Conservation (phyloP, 2,329 filamentous ascomycete genomes). For the Diaporthe caulivora region DNA sequence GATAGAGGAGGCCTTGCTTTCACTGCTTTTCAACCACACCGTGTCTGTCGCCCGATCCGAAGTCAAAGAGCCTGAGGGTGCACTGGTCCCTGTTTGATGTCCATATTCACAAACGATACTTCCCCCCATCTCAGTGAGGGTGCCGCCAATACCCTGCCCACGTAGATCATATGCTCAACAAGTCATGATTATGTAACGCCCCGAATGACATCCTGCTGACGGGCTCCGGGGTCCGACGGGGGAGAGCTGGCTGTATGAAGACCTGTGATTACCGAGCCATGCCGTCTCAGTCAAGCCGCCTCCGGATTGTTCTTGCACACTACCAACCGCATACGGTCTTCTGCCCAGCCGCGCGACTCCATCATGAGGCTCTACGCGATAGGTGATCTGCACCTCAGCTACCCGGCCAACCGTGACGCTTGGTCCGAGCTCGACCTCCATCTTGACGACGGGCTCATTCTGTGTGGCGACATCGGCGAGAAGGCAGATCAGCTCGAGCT, state of each 20-base stretch:
- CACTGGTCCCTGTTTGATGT: too few relatives aligned
- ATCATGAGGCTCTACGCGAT: constrained; percentile 51
- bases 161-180: neutral
- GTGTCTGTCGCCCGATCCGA: neutral
- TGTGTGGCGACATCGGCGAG: constrained; percentile 54
- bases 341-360: neutral
- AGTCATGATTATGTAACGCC: constrained; percentile 19
- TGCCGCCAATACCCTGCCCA: neutral
- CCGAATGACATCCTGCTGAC: constrained; percentile 7
- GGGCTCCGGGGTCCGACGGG: constrained; percentile 20
- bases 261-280: neutral
- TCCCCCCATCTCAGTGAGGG: neutral
- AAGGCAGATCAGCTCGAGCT: constrained; percentile 50
- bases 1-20: neutral
- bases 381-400: constrained; percentile 53
- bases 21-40: neutral
- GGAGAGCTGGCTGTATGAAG: neutral
- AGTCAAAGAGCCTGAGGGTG: too few relatives aligned
- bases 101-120: too few relatives aligned
- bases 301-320: neutral
- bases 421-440: constrained; percentile 48
- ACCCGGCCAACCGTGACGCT: constrained; percentile 49
- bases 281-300: neutral
- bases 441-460: constrained; percentile 52
- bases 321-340: neutral